Evolutionary conservation across 2,329 filamentous ascomycete species (phyloP), one percentile per base, ranked within the genome.

Genomic region (Rutstroemia sp.): DNA sequence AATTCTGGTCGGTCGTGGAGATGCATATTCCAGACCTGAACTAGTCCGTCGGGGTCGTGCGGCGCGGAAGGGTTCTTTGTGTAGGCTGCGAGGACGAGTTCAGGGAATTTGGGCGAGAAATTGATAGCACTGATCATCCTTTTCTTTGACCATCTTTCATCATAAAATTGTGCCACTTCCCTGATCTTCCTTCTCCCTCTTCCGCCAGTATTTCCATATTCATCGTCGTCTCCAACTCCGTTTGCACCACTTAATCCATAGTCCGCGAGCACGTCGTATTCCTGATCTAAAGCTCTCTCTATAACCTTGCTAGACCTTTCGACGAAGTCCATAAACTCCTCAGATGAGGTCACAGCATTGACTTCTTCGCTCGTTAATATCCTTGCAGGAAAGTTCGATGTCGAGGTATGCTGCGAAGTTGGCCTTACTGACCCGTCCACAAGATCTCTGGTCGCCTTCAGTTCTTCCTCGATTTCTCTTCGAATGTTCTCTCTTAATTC

Each of bases 1-100:
- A 96, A 97, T 76, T 99, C 94, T 1, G 94, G 91, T 30, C 94
- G 84, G 64, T 94, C 89, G 65, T 95, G 92, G 70, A 97, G 86
- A 71, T 97, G 92, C 67, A 91, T 80, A 69, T 96, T 99, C 95
- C 95, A 99, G 36, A 99, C 87, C 70, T 96, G 92, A 34, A 99
- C 86, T 45, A 99, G 80, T 25, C 94, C 94, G 67, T 95, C 89
- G 10, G 92, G 91, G 64, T 96, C 92, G 68, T 96, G 90, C 30
- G 92, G 92, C 17, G 94, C 92, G 7, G 92, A 89, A 5, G 92
- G 90, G 69, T 96, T 96, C 74, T 97, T 99, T 56, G 94, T 99
- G 72, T 99, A 97, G 4, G 94, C 89, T 30, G 94, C 92, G 48
- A 97, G 83, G 48, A 99, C 78, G 38, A 99, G 81, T 73, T 99